Percentiles rank a stretch among this genome's conserved stretches.
These are phyloP conservation scores for Aspergillus bertholletiae DNA, from an alignment of 495 filamentous ascomycete genomes.

Conservation along the genomic window DNA sequence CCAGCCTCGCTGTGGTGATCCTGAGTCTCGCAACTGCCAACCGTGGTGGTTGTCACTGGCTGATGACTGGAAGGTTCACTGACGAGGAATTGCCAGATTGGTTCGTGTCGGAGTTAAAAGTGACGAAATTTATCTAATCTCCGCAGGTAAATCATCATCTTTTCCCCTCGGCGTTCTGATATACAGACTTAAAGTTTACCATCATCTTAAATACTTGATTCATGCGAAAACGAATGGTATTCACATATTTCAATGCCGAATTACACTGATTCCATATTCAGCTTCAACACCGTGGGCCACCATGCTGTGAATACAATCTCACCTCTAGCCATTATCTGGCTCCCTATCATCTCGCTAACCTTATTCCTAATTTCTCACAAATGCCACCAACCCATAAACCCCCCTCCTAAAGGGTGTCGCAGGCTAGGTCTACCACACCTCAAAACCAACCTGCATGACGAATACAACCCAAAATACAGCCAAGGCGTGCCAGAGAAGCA, in stretches of 20 bases:
- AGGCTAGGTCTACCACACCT: constrained; percentile 27
- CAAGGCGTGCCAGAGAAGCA: constrained; percentile 16
- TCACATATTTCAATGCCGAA: constrained; percentile 1
- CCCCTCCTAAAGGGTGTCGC: constrained; percentile 29
- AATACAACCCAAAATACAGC: constrained; percentile 34
- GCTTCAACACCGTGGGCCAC: neutral
- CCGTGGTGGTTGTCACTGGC: neutral
- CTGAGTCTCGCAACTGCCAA: neutral
- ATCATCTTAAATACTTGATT: neutral
- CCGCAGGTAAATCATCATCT: neutral
- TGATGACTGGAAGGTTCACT: neutral
- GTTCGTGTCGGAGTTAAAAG: neutral
- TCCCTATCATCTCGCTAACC: neutral
- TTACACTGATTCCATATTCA: neutral
- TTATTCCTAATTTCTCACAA: constrained; percentile 3
- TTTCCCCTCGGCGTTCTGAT: neutral
- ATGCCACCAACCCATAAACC: neutral
- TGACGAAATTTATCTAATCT: neutral
- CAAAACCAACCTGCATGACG: constrained; percentile 35
- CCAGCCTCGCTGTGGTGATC: neutral
- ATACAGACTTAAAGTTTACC: neutral
- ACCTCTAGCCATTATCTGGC: neutral
- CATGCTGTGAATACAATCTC: constrained; percentile 4
- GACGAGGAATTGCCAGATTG: neutral
- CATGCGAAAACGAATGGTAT: neutral